Base-by-base conservation (phyloP, 257 asterid species). In the Solanum chiquidenum region DNA sequence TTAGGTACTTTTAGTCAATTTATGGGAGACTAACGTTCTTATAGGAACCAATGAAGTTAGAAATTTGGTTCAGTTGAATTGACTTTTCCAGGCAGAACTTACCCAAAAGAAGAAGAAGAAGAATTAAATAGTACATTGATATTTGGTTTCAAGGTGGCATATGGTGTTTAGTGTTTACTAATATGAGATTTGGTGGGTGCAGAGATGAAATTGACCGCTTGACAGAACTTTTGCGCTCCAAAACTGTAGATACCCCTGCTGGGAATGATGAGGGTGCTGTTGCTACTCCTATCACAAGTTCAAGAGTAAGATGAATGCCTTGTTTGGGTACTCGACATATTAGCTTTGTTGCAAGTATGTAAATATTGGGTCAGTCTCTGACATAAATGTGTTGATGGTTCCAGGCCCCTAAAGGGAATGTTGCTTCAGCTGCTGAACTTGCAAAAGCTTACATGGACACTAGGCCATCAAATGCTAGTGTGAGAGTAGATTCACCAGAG, bases 361-460 rank as follows among this genome's bases (percentile, higher is more conserved):
- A 10, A 5, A 49, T 76, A 10, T 82, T 49, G 71, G 46, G 31
- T 29, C 71, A 31, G 86, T 49, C 21, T 73, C 71, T 86, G 89
- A 84, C 68, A 44, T 89, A 55, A 37, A 83, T 58, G 75, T 90
- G 68, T 89, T 86, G 84, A 76, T 88, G 62, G 76, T 77, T 91
- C 86, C 94, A 96, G 98, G 93, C 91, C 86, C 87, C 86, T 76
- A 95, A 91, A 58, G 93, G 93, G 38, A 94, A 90, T 88, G 90
- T 91, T 86, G 97, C 95, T 82, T 88, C 98, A 89, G 98, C 99
- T 44, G 95, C 98, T 87, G 98, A 96, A 89, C 93, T 97, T 88
- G 98, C 99, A 49, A 96, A 94, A 92, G 94, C 98, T 86, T 97
- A 96, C 90, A 94, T 96, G 98, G 98, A 95, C 75, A 90, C 89